Conservation (phyloP, 1,284 basidiomycete species). For the Vanrija sp. region DNA sequence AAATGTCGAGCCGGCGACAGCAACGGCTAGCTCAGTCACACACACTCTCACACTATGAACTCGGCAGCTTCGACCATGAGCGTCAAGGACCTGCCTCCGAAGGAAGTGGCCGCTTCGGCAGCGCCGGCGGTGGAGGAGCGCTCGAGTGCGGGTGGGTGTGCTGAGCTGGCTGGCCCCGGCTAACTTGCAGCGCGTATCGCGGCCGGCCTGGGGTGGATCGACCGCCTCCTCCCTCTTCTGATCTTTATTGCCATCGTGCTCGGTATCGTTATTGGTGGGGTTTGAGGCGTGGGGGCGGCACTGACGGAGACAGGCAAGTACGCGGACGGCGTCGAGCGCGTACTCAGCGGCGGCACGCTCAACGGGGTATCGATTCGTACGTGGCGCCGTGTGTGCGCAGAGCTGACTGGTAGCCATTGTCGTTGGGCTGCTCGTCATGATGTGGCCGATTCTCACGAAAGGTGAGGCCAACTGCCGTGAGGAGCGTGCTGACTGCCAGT, state of each 20-base stretch:
- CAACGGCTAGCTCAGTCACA: too few relatives aligned
- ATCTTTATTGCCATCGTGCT: slow-evolving; percentile 74
- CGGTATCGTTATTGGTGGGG: slow-evolving; percentile 71
- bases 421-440: slow-evolving; percentile 78
- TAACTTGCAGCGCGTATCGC: too few relatives aligned
- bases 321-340: slow-evolving; percentile 23
- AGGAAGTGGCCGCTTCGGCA: too few relatives aligned
- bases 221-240: slow-evolving; percentile 66
- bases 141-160: too few relatives aligned
- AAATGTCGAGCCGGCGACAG: too few relatives aligned
- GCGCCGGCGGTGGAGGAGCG: too few relatives aligned
- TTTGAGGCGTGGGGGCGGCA: slow-evolving; percentile 52
- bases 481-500: slow-evolving; percentile 53
- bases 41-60: too few relatives aligned
- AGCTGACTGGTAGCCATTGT: slow-evolving; percentile 58
- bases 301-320: too few relatives aligned
- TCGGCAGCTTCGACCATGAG: too few relatives aligned
- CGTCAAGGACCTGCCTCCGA: too few relatives aligned
- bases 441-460: slow-evolving; percentile 70
- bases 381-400: slow-evolving; percentile 5
- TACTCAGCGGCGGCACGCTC: slow-evolving; percentile 29
- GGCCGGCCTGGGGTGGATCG: slow-evolving; percentile 53
- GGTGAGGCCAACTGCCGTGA: slow-evolving; percentile 7
- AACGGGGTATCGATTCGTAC: slow-evolving; percentile 46
- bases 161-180: too few relatives aligned